Evolutionary conservation across 2,329 filamentous ascomycete genomes (phyloP).

Genomic region (Colletotrichum theobromicola): DNA sequence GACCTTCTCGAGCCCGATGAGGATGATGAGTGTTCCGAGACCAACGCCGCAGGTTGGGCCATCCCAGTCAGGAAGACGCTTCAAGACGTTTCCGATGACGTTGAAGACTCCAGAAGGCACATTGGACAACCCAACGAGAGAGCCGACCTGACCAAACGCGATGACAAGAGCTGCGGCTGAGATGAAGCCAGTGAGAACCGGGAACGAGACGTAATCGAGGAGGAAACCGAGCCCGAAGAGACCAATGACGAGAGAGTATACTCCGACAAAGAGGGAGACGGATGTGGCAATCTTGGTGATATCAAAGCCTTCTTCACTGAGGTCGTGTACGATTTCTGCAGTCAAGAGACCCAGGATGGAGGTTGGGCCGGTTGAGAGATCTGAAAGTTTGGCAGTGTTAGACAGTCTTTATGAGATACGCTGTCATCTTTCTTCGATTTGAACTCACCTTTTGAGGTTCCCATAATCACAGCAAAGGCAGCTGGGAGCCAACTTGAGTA

Average conservation of each 20-base stretch:
- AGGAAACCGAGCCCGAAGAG: constrained; percentile 69
- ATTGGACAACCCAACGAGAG: constrained; percentile 58
- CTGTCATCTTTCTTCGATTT: not conserved
- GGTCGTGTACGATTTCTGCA: constrained; percentile 61
- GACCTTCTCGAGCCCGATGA: constrained; percentile 62
- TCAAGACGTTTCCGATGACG: constrained; percentile 15
- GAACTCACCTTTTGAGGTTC: constrained; percentile 62
- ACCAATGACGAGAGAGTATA: constrained; percentile 64
- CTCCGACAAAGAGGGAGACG: constrained; percentile 67
- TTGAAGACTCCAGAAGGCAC: constrained; percentile 16
- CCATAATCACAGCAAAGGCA: constrained; percentile 63
- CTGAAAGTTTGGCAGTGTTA: constrained; percentile 33
- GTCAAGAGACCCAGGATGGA: constrained; percentile 69
- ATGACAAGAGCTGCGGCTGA: constrained; percentile 71
- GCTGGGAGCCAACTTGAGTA: constrained; percentile 66
- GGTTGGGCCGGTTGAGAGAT: constrained; percentile 68
- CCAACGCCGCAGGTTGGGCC: constrained; percentile 73
- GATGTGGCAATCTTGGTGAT: constrained; percentile 60
- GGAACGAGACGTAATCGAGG: constrained; percentile 71
- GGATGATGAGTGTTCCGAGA: constrained; percentile 60
- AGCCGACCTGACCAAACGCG: constrained; percentile 66
- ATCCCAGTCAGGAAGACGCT: constrained; percentile 38
- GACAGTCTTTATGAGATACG: not conserved
- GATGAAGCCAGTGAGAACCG: constrained; percentile 70
- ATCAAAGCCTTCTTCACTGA: constrained; percentile 44